Percentiles rank a stretch among this genome's conserved stretches.
Conservation (phyloP, 768 basidiomycete species). For the Tremella fuciformis region DNA sequence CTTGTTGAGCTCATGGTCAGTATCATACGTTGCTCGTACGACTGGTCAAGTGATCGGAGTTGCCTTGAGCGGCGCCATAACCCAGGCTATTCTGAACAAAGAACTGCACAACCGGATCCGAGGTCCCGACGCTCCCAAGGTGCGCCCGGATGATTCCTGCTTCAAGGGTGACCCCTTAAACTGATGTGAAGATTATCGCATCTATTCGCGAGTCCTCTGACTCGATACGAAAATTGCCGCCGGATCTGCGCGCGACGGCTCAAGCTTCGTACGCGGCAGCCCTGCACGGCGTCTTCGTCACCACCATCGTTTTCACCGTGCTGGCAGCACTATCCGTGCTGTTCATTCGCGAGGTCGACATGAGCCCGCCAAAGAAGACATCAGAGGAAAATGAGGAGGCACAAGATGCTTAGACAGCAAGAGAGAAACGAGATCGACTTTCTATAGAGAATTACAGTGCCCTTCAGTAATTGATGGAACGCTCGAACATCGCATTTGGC, state of each 20-base stretch:
- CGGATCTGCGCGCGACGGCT: conserved; percentile 22
- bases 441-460: too few species aligned
- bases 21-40: conserved; percentile 86
- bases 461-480: too few species aligned
- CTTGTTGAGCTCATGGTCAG: conserved; percentile 53
- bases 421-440: too few species aligned
- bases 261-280: conserved; percentile 20
- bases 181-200: conserved; percentile 30
- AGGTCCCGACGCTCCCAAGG: conserved; percentile 63
- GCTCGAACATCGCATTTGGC: too few species aligned
- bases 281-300: conserved; percentile 35
- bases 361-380: neutral
- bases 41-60: conserved; percentile 95
- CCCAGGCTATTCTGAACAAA: conserved; percentile 71
- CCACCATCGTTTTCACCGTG: conserved; percentile 28
- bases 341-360: conserved; percentile 35
- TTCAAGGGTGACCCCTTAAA: neutral
- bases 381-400: too few species aligned
- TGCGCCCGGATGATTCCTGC: conserved; percentile 1
- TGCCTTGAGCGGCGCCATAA: conserved; percentile 73
- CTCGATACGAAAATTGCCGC: conserved; percentile 36
- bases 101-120: conserved; percentile 71
- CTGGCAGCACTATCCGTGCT: conserved; percentile 25
- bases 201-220: conserved; percentile 41
- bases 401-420: too few species aligned